A percentile compares a stretch with the other conserved stretches of the same genome.
Conservation (phyloP, 371 early-diverging fungal species). For the Apophysomyces elegans region DNA sequence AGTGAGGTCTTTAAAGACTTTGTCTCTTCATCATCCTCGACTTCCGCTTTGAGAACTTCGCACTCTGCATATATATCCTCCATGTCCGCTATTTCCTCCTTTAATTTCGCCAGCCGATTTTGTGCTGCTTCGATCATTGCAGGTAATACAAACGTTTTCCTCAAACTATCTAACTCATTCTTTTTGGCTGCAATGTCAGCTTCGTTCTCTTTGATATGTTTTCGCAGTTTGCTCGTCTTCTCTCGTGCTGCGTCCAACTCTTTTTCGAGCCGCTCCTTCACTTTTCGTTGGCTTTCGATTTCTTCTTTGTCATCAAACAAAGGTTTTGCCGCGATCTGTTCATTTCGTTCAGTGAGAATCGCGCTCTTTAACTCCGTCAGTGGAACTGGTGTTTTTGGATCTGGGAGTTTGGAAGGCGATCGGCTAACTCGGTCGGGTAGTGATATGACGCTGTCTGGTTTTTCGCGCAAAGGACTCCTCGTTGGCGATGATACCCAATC, state of each 20-base stretch:
- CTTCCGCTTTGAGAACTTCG: not conserved
- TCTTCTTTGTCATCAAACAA: not conserved
- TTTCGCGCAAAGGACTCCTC: slow-evolving; percentile 3
- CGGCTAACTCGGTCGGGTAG: not conserved
- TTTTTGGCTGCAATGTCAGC: not conserved
- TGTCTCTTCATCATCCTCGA: not conserved
- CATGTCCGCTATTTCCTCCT: not conserved
- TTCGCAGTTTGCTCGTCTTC: not conserved
- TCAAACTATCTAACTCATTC: not conserved
- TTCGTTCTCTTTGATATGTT: slow-evolving; percentile 9
- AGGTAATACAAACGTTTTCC: slow-evolving; percentile 3
- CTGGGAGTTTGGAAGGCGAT: not conserved
- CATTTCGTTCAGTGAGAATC: not conserved
- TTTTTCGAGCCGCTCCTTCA: not conserved
- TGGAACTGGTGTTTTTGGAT: not conserved
- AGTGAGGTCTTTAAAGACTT: not conserved
- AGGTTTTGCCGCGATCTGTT: not conserved
- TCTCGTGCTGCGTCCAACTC: not conserved
- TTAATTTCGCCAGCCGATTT: slow-evolving; percentile 8
- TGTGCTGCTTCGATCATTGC: slow-evolving; percentile 6
- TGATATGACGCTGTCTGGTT: slow-evolving; percentile 6
- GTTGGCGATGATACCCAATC: slow-evolving; percentile 2
- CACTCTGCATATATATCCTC: slow-evolving; percentile 1
- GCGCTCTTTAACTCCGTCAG: slow-evolving; percentile 1
- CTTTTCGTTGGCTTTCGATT: not conserved